Conservation (phyloP, 805 yeast species). For the Saturnispora kantuleensis region DNA sequence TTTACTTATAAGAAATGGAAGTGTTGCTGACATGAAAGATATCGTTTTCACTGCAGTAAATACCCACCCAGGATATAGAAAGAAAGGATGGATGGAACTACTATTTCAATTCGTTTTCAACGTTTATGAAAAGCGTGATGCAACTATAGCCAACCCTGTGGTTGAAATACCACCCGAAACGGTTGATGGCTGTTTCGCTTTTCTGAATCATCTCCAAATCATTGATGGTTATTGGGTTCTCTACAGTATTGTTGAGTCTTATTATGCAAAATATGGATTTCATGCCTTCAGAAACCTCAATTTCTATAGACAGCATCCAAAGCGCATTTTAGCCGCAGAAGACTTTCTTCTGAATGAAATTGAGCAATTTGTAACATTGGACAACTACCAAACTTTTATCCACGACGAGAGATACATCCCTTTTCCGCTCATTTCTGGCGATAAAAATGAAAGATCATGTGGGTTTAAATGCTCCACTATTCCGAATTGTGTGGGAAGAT, state of each 20-base stretch:
- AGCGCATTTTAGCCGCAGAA: not conserved
- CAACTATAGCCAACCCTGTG: too few relatives aligned
- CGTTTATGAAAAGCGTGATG: not conserved
- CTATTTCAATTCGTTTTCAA: not conserved
- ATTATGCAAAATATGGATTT: constrained; percentile 4
- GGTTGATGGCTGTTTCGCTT: not conserved
- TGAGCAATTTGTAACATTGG: not conserved
- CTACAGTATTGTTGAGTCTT: constrained; percentile 1
- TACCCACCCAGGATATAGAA: constrained; percentile 3
- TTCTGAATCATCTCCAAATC: not conserved
- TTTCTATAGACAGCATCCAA: not conserved
- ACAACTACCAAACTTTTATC: not conserved
- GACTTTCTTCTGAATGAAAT: not conserved
- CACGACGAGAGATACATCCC: constrained; percentile 1
- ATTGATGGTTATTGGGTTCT: constrained; percentile 1
- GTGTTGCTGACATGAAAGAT: not conserved
- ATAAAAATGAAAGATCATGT: constrained; percentile 1
- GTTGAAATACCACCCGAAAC: not conserved
- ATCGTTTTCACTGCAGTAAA: not conserved
- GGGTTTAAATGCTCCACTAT: not conserved
- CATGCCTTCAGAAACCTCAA: not conserved
- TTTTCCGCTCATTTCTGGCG: not conserved
- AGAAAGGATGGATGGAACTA: constrained; percentile 4
- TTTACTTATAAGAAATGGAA: not conserved
- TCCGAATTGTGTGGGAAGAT: not conserved